Evolutionary conservation across 805 yeast genomes (phyloP), one percentile per base, ranked within the genome.

Genomic region (Candida schatavii): DNA sequence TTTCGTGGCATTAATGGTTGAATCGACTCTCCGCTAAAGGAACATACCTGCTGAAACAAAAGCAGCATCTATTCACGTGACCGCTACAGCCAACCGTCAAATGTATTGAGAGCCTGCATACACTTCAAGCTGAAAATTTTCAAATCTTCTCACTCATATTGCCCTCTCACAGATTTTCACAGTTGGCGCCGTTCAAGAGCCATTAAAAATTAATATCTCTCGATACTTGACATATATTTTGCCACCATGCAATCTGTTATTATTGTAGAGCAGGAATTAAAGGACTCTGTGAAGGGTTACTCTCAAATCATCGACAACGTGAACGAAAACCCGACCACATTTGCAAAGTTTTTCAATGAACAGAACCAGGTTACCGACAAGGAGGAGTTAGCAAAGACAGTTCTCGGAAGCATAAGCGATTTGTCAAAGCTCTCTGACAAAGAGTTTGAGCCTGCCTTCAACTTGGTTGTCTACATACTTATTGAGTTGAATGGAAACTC

Each of bases 401-500:
- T 70, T 38, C 51, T 59, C 44, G 55, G 45, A 13, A 55, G 55
- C n/a, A 55, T 71, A 21, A 50, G 52, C 13, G 51, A 43, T 17
- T 59, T 70, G 46, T 51, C 55, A 25, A 56, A 61, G 42, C 64
- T 70, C 50, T 55, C 62, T 37, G 74, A 70, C 55, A 68, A 61
- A 46, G 75, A 69, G 42, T 70, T 70, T 41, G 75, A 70, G 55
- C 68, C 74, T 19, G 57, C 73, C n/a, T 66, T 68, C 57, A 66
- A 70, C 50, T 61, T 70, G 51, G 54, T 66, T 44, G 52, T 62
- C 25, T 64, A 67, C 49, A 58, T 70, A 33, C 55, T 66, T 41
- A 49, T 50, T 20, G 59, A 64, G 45, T 58, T 68, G 30, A 53
- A 62, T 41, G 57, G 52, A n/a, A 46, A 51, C 27, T 25, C 27